These are phyloP conservation scores for Phylloporus arenicola DNA, from an alignment of 768 basidiomycete species.

Conservation along the genomic window DNA sequence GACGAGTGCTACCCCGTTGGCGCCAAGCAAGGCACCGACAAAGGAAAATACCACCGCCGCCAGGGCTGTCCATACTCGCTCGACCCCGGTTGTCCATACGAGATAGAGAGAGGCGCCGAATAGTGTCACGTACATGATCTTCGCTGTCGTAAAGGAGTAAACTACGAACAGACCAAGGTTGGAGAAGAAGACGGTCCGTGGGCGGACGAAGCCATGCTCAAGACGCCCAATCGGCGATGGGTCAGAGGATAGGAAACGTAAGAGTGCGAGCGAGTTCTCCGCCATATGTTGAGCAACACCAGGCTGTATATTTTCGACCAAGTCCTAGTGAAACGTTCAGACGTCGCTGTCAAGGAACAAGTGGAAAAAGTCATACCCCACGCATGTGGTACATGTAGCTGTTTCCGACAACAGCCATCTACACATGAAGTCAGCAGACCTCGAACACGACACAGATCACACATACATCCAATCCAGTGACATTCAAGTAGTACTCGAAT, in stretches of 20 bases:
- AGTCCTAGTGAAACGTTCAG: constrained; percentile 38
- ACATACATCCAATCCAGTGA: constrained; percentile 85
- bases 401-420: constrained; percentile 91
- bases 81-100: constrained; percentile 30
- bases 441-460: neutral
- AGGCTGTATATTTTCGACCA: constrained; percentile 76
- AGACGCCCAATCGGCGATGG: constrained; percentile 66
- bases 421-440: constrained; percentile 2
- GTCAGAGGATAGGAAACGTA: constrained; percentile 65
- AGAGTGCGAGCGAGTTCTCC: constrained; percentile 76
- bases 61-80: constrained; percentile 36
- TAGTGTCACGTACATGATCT: constrained; percentile 52
- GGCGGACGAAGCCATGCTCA: constrained; percentile 43
- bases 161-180: constrained; percentile 63
- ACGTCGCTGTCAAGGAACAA: neutral
- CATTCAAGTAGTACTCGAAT: constrained; percentile 83
- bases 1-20: constrained; percentile 67
- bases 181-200: constrained; percentile 74
- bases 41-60: constrained; percentile 47
- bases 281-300: constrained; percentile 91
- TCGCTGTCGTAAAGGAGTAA: constrained; percentile 71
- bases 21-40: constrained; percentile 52
- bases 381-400: constrained; percentile 94
- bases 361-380: constrained; percentile 43
- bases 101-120: constrained; percentile 44